A percentile compares a stretch with the other conserved stretches of the same genome.
Evolutionary conservation across 768 basidiomycete species (phyloP).

Genomic region (Scleroderma citrinum): DNA sequence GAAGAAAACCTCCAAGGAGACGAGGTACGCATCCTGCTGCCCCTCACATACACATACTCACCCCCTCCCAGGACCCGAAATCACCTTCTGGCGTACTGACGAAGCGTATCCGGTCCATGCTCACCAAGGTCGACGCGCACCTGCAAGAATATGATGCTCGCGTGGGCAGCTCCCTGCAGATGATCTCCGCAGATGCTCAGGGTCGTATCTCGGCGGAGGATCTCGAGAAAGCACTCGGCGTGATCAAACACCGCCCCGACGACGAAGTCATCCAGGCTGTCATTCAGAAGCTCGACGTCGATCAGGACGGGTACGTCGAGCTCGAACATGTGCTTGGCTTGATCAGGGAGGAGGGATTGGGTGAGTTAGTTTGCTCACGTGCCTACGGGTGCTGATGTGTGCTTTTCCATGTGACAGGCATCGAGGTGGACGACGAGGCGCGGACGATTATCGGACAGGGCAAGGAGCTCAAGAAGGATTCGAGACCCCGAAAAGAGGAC

Average conservation of each 20-base stretch:
- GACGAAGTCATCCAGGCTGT: conserved; percentile 84
- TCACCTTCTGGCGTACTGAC: conserved; percentile 84
- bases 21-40: too few species aligned
- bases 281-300: conserved; percentile 90
- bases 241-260: conserved; percentile 91
- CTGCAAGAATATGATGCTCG: conserved; percentile 87
- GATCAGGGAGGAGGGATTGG: conserved; percentile 82
- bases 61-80: conserved; percentile 70
- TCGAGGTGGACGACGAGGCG: conserved; percentile 80
- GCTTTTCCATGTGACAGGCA: conserved; percentile 40
- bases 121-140: conserved; percentile 91
- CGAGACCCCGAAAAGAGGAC: conserved; percentile 89
- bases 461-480: conserved; percentile 67
- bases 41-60: too few species aligned
- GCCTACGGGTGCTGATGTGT: not conserved
- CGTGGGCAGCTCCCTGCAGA: conserved; percentile 77
- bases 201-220: conserved; percentile 88
- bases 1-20: conserved; percentile 88
- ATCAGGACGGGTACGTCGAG: conserved; percentile 93
- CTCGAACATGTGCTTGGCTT: conserved; percentile 90
- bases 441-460: conserved; percentile 80
- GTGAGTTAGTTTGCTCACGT: conserved; percentile 32
- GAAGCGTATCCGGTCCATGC: conserved; percentile 92
- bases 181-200: conserved; percentile 79
- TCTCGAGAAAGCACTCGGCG: conserved; percentile 82